Evolutionary conservation across 225 moss, liverwort and hornwort species (phyloP), one percentile per base, ranked within the genome.

Genomic region (Thuidium tamariscinum): DNA sequence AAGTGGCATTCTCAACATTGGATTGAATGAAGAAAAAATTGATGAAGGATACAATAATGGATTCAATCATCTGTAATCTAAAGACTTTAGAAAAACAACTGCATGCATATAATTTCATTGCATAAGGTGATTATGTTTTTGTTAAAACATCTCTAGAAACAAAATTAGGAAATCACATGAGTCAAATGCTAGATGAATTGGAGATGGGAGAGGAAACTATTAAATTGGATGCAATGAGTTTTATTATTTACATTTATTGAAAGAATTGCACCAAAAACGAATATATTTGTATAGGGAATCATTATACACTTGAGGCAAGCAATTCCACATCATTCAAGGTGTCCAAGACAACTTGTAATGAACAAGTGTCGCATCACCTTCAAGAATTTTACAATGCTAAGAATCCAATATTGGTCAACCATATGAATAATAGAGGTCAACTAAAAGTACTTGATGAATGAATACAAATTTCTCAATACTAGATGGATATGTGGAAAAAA

Each of bases 391-490:
- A 4, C 5, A 44, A 34, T 20, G 52, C 52, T 20, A 34, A 52
- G 3, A 32, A 30, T 34, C 5, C 5, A 34, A 21, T 17, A 21
- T 16, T 4, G 2, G 2, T n/a, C 0, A 5, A 14, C 0, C 1
- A 0, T 3, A 8, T 34, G 5, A 51, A 51, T 32, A 51, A 8
- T 0, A 8, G 2, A 51, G 34, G 13, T 32, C 13, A 74, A 51
- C 1, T 1, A 34, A 1, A 74, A 34, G 5, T 51, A 21, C 3
- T 20, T 0, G 2, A 66, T 2, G 11, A 36, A 36, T 37, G 3
- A 23, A 0, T 51, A 49, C 7, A 2, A 74, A 11, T 22, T n/a
- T 74, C 9, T 22, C 22, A 74, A n/a, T 8, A n/a, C 7, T 46
- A 11, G 13, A 51, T 74, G 20, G 10, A 34, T 44, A 30, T 51